phyloP scores from a whole-genome alignment of 2,329 filamentous ascomycete genomes.

The Penicillium sp. region DNA sequence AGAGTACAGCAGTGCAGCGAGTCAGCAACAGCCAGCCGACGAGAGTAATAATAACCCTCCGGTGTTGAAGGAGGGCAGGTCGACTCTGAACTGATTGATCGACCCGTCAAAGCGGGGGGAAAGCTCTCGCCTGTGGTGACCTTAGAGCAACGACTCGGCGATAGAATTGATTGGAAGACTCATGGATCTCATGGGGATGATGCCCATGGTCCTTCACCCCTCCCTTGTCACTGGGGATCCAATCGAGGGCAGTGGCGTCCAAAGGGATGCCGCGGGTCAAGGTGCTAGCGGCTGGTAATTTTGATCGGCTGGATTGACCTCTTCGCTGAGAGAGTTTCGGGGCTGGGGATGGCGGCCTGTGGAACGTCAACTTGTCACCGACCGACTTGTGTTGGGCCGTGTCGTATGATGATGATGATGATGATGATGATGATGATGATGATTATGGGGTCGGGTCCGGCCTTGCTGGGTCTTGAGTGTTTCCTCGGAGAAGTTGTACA shows the following conservation, averaged over 20 bases:
- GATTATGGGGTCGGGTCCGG: not conserved
- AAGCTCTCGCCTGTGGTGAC: constrained; percentile 8
- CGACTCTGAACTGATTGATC: constrained; percentile 15
- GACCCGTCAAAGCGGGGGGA: constrained; percentile 27
- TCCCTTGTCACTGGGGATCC: constrained; percentile 10
- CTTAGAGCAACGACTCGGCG: not conserved
- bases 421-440: not conserved
- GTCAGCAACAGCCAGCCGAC: not conserved
- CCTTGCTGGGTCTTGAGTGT: not conserved
- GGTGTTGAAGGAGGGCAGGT: not conserved
- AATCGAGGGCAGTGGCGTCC: constrained; percentile 14
- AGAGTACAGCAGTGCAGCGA: not conserved
- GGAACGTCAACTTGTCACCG: not conserved
- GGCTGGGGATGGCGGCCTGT: not conserved
- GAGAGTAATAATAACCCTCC: not conserved
- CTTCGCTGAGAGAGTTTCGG: not conserved
- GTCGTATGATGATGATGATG: not conserved
- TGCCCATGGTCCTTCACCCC: constrained; percentile 3
- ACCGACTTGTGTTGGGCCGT: not conserved
- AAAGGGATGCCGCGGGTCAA: constrained; percentile 20
- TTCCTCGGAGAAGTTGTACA: not conserved
- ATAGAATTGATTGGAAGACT: constrained; percentile 7
- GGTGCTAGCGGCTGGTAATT: constrained; percentile 21
- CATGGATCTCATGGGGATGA: not conserved
- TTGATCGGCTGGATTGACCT: constrained; percentile 23